These are phyloP conservation scores for Xylariaceae sp. DNA, from an alignment of 2,329 filamentous ascomycete genomes.

Conservation along the genomic window DNA sequence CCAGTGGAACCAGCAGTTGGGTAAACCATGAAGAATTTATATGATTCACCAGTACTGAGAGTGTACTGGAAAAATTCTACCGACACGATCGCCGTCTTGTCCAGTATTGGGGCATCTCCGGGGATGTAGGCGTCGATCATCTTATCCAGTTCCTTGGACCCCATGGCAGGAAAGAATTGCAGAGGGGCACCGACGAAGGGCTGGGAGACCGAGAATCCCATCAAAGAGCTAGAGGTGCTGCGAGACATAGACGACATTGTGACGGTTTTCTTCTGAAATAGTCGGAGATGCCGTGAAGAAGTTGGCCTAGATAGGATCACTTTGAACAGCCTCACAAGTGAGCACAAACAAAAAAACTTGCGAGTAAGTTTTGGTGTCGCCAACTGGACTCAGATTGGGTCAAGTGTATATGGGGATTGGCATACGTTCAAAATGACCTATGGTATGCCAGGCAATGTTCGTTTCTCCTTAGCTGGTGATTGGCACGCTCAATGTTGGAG, in stretches of 20 bases:
- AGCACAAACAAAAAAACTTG: slow-evolving; percentile 14
- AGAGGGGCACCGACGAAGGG: slow-evolving; percentile 50
- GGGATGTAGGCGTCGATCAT: slow-evolving; percentile 54
- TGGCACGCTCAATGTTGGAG: background rate
- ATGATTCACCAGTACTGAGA: slow-evolving; percentile 49
- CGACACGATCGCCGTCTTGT: slow-evolving; percentile 53
- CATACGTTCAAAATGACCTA: background rate
- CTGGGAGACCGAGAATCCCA: slow-evolving; percentile 58
- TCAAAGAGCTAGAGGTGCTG: slow-evolving; percentile 33
- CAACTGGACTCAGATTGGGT: slow-evolving; percentile 14
- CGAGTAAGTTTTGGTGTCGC: slow-evolving; percentile 9
- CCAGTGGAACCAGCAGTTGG: slow-evolving; percentile 35
- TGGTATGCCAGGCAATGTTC: background rate
- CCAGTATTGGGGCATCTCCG: slow-evolving; percentile 47
- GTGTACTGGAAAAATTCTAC: slow-evolving; percentile 55
- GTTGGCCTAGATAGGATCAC: slow-evolving; percentile 18
- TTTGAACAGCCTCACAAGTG: slow-evolving; percentile 9
- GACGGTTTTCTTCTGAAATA: slow-evolving; percentile 11
- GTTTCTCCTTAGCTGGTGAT: background rate
- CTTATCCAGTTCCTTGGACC: slow-evolving; percentile 55
- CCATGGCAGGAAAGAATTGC: slow-evolving; percentile 62
- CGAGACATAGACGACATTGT: slow-evolving; percentile 35
- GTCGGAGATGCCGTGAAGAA: slow-evolving; percentile 8
- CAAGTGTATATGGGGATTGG: background rate
- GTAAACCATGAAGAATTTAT: slow-evolving; percentile 55